phyloP scores from a whole-genome alignment of 2,329 filamentous ascomycete genomes.

The Alternaria conjuncta region DNA sequence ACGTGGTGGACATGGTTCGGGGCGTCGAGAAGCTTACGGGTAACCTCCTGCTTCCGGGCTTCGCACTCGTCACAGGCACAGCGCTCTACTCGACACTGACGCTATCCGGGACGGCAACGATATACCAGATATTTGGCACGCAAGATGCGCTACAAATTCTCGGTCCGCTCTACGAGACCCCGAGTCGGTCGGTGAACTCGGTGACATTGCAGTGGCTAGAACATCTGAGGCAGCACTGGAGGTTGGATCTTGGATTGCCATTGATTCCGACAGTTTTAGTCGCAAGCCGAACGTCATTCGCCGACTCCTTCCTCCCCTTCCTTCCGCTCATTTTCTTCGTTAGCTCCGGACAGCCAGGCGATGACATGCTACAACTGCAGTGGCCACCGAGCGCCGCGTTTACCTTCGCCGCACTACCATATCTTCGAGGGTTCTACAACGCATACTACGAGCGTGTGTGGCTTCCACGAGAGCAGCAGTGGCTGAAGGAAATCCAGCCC shows the following conservation, averaged over 20 bases:
- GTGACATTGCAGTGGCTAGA: slow-evolving; percentile 42
- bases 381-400: slow-evolving; percentile 73
- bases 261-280: slow-evolving; percentile 72
- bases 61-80: slow-evolving; percentile 62
- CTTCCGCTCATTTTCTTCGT: slow-evolving; percentile 68
- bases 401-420: slow-evolving; percentile 70
- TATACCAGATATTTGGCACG: slow-evolving; percentile 70
- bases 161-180: slow-evolving; percentile 43
- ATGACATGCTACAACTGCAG: slow-evolving; percentile 58
- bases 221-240: slow-evolving; percentile 52
- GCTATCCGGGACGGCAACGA: slow-evolving; percentile 66
- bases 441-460: slow-evolving; percentile 66
- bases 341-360: slow-evolving; percentile 55
- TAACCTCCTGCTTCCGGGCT: slow-evolving; percentile 68
- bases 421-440: slow-evolving; percentile 69
- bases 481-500: slow-evolving; percentile 69
- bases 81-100: slow-evolving; percentile 54
- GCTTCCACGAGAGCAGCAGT: slow-evolving; percentile 63
- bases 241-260: slow-evolving; percentile 66
- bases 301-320: slow-evolving; percentile 68
- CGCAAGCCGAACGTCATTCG: slow-evolving; percentile 68
- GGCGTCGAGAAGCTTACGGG: slow-evolving; percentile 63
- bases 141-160: slow-evolving; percentile 66
- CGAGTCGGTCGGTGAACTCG: slow-evolving; percentile 40
- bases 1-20: slow-evolving; percentile 71